A percentile compares a stretch with the other conserved stretches of the same genome.
phyloP scores from a whole-genome alignment of 139 green algal species.

The Spirogloea muscicola region DNA sequence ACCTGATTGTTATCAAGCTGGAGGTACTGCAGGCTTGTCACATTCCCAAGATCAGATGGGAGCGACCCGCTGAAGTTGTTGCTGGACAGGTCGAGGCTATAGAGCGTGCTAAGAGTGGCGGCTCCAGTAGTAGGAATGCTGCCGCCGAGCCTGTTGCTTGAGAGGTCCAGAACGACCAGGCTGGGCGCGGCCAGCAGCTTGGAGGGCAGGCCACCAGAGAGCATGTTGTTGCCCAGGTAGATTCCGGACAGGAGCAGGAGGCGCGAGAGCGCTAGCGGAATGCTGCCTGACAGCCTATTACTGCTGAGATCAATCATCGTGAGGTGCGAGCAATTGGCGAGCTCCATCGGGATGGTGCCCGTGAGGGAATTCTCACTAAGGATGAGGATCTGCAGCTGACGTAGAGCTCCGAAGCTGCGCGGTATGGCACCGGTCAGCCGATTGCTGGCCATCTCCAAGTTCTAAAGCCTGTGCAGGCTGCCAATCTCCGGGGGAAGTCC shows the following conservation, averaged over 20 bases:
- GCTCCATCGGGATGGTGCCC: slow-evolving; percentile 6
- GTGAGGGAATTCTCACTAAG: slow-evolving; percentile 5
- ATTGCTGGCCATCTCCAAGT: too few relatives aligned
- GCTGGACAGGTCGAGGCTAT: slow-evolving; percentile 1
- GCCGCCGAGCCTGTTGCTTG: slow-evolving; percentile 5
- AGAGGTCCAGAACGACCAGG: background rate
- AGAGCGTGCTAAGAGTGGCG: background rate
- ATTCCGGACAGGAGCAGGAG: slow-evolving; percentile 1
- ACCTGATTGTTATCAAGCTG: background rate
- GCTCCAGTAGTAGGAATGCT: background rate
- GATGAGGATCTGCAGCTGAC: too few relatives aligned
- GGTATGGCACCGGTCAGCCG: too few relatives aligned
- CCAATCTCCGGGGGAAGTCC: too few relatives aligned
- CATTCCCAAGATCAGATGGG: background rate
- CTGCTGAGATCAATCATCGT: background rate
- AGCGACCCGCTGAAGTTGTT: slow-evolving; percentile 15
- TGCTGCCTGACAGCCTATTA: slow-evolving; percentile 4
- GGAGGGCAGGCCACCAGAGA: slow-evolving; percentile 5
- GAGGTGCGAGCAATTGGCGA: too few relatives aligned
- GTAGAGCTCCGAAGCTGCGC: too few relatives aligned
- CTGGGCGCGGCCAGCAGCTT: background rate
- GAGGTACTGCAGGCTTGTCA: background rate
- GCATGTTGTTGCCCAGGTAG: slow-evolving; percentile 6
- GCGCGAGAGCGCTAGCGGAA: background rate
- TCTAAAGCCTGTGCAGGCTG: too few relatives aligned